These are phyloP conservation scores for Fistulifera solaris DNA, from an alignment of 108 stramenopile genomes.

Conservation along the genomic window DNA sequence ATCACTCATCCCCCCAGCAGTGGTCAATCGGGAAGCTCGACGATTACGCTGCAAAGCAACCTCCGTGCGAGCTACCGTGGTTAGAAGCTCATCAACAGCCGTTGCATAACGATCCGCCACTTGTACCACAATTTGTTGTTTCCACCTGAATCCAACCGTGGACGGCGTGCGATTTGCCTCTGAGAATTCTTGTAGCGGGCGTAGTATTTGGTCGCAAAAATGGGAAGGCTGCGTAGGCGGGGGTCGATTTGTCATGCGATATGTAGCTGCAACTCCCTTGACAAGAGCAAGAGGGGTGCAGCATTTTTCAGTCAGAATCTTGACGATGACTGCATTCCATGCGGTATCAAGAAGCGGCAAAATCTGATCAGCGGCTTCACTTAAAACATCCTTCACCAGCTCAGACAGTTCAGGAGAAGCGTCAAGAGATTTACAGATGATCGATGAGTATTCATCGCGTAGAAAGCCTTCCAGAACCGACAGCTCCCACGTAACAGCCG, in stretches of 20 bases:
- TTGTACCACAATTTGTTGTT: conserved; percentile 35
- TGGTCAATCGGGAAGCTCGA: conserved; percentile 19
- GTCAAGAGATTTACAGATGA: conserved; percentile 33
- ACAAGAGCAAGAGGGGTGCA: conserved; percentile 68
- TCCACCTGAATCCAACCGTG: conserved; percentile 63
- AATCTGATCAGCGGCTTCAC: conserved; percentile 59
- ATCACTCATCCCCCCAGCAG: conserved; percentile 81
- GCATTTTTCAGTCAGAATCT: conserved; percentile 59
- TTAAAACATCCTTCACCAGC: conserved; percentile 46
- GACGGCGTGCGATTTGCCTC: conserved; percentile 55
- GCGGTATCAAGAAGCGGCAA: conserved; percentile 48
- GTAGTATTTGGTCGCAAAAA: conserved; percentile 64
- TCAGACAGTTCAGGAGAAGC: conserved; percentile 23
- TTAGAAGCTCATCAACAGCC: conserved; percentile 72
- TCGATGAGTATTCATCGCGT: conserved; percentile 52
- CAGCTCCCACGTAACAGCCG: conserved; percentile 79
- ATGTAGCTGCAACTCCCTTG: conserved; percentile 87
- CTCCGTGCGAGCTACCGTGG: conserved; percentile 76
- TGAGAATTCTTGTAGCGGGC: conserved; percentile 73
- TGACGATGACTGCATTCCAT: conserved; percentile 76
- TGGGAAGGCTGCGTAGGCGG: conserved; percentile 78
- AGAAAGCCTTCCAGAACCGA: conserved; percentile 60
- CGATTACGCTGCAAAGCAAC: conserved; percentile 71
- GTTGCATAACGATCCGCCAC: conserved; percentile 57
- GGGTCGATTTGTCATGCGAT: conserved; percentile 87